Evolutionary conservation across 1,284 basidiomycete species (phyloP), one percentile per base, ranked within the genome.

Genomic region (Takashimella tepidaria): DNA sequence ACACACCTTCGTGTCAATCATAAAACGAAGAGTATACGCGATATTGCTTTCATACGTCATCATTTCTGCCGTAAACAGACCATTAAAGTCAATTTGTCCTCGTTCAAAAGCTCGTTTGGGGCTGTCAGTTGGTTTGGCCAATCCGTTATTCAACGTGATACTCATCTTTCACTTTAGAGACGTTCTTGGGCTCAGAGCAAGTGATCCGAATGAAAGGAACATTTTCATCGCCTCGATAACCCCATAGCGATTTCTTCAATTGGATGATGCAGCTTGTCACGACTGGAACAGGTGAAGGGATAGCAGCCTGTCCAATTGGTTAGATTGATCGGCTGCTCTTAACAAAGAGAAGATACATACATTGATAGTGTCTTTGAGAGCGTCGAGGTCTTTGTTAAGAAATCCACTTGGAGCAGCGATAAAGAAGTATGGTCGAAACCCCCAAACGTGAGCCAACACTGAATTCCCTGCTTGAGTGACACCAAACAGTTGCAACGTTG

Each of bases 11-110:
- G 89, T 88, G 67, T 97, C 93, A 58, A 97, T 92, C 92, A 97
- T 97, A 73, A 96, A 97, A 3, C 93, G 84, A 45, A 97, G 77
- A 1, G 82, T 84, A 66, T 89, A 97, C 0, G 83, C 83, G 51
- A 97, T 88, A 68, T 97, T 96, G 68, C 91, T 95, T 73, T 97
- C 92, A 61, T 82, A 97, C 0, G 92, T 96, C 43, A 84, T 65
- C n/a, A 77, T 60, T 47, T 75, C 75, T 4, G 75, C 63, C 1
- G 81, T 82, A 64, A 90, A 91, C 16, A 89, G 75, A 45, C 81
- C 83, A 53, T 84, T 80, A 72, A 84, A 95, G 24, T 78, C 76
- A 59, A 88, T 83, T 75, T 92, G 88, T 23, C 86, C 89, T 44
- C 84, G 80, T 65, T 97, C 92, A 64, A 97, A 93, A 53, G 89